Percentiles rank a stretch among this genome's conserved stretches.
phyloP scores from a whole-genome alignment of 306 rosid genomes.

The Senna siamea region DNA sequence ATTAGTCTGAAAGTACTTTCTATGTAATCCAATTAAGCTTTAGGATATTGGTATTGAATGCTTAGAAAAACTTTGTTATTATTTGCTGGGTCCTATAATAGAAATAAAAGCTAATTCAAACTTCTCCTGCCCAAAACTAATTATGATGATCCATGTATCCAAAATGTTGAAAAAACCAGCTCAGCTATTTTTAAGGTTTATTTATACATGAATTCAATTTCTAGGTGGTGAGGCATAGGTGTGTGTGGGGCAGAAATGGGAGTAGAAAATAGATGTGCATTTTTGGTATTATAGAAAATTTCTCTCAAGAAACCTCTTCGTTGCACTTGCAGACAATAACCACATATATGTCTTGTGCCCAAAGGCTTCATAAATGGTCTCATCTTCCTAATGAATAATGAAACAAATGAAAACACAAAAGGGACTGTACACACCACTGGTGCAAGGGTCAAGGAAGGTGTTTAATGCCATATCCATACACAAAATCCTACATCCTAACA shows the following conservation, averaged over 20 bases:
- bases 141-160: neutral
- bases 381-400: neutral
- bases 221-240: too few relatives aligned
- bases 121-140: too few relatives aligned
- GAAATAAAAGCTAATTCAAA: neutral
- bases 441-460: conserved; percentile 24
- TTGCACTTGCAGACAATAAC: neutral
- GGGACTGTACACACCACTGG: conserved; percentile 53
- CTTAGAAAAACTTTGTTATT: neutral
- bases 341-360: neutral
- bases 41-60: too few relatives aligned
- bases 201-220: neutral
- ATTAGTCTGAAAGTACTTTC: neutral
- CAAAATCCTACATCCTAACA: conserved; percentile 47
- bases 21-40: neutral
- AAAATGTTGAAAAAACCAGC: too few relatives aligned
- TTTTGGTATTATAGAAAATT: neutral
- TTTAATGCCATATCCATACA: conserved; percentile 45
- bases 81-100: neutral
- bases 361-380: neutral
- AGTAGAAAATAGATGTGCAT: too few relatives aligned
- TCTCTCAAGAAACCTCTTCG: neutral
- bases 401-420: conserved; percentile 38
- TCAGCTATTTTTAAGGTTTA: neutral
- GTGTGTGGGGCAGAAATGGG: too few relatives aligned